Evolutionary conservation across 495 filamentous ascomycete species (phyloP), one percentile per base, ranked within the genome.

Genomic region (Tuber magnatum): DNA sequence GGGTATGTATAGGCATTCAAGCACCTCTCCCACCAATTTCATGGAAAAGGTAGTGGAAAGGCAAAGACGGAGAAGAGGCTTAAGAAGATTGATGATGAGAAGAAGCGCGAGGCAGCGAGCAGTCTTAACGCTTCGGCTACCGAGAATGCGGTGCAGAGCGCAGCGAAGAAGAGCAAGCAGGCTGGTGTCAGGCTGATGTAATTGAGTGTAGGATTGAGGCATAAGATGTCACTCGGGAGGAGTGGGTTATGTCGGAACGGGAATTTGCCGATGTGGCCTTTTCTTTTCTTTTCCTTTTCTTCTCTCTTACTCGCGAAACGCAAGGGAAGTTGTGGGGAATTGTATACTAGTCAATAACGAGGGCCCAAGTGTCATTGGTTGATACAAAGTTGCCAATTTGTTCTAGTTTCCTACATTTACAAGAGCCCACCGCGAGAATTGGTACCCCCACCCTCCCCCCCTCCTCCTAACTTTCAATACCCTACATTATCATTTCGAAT

Each of bases 41-140:
- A 99, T 85, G 95, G 95, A 73, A 97, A 98, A 85, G 94, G 94
- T 68, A 94, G 91, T 81, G 95, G 95, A 72, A 97, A 97, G 88
- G 92, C 92, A 86, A 99, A 99, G 91, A 97, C 93, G 39, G 94
- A 98, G 86, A 98, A 98, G 86, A 86, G 88, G 73, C 85, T 99
- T 71, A 97, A 97, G 90, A 97, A 95, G 89, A 94, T 97, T 84
- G 95, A 94, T 74, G 93, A 94, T 79, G 94, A 97, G 86, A 94
- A 94, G 88, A 91, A 91, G 82, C 88, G 89, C 78, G 90, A 92
- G 86, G 88, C 92, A 0, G 91, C 92, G 87, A 93, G 91, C 80
- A 87, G 90, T 69, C 83, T 97, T 76, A 93, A 96, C 81, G 90
- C 92, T 83, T 90, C 90, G 76, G 91, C 90, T 40, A 90, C 88